Percentiles rank a stretch among this genome's conserved stretches.
phyloP scores from a whole-genome alignment of 202 grass and related monocot species.

The Thinopyrum obtusiflorum region DNA sequence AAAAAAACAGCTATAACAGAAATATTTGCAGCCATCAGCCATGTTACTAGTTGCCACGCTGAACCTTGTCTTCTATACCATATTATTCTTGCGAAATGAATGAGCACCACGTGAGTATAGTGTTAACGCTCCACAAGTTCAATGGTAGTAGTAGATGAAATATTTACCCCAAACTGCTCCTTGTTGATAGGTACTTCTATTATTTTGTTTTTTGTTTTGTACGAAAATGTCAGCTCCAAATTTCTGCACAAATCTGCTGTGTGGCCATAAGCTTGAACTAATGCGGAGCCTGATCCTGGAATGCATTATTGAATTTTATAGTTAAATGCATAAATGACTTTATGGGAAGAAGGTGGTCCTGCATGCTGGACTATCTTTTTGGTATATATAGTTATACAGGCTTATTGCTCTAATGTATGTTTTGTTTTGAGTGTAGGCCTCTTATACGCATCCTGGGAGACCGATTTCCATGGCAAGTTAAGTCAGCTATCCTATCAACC shows the following conservation, averaged over 20 bases:
- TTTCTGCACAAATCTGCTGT: neutral
- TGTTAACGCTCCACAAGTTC: neutral
- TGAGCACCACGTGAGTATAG: neutral
- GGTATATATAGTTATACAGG: neutral
- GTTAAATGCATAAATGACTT: neutral
- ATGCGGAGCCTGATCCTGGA: neutral
- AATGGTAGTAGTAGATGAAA: neutral
- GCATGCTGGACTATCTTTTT: neutral
- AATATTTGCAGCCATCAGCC: conserved; percentile 4
- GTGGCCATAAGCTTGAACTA: conserved; percentile 1
- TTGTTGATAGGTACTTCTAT: conserved; percentile 2
- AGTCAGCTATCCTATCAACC: conserved; percentile 92
- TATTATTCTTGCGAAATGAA: conserved; percentile 8
- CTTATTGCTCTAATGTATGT: conserved; percentile 25
- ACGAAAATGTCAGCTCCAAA: neutral
- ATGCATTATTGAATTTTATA: conserved; percentile 7
- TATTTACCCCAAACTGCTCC: neutral
- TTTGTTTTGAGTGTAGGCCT: conserved; percentile 48
- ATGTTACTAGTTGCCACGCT: neutral
- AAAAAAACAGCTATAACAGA: neutral
- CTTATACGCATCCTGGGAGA: conserved; percentile 96
- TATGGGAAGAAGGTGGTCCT: neutral
- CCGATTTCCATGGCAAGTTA: conserved; percentile 98
- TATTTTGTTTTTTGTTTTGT: neutral
- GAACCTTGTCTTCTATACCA: neutral